Percentiles rank a stretch among this genome's conserved stretches.
phyloP scores from a whole-genome alignment of 2,329 filamentous ascomycete species.

The Epichloe brachyelytri region DNA sequence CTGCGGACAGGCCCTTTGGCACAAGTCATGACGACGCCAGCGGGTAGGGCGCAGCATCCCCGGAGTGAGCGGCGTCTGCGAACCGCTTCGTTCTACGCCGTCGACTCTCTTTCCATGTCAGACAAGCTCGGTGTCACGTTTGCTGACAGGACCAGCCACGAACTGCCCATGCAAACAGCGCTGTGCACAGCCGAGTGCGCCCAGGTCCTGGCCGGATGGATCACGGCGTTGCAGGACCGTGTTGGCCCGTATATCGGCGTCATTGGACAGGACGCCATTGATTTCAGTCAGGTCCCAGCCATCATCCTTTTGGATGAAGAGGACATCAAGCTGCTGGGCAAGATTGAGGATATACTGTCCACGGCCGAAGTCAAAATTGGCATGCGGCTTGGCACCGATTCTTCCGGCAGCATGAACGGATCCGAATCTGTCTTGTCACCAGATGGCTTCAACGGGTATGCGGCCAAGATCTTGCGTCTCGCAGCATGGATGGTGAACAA shows the following conservation, averaged over 20 bases:
- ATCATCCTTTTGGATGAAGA: conserved; percentile 89
- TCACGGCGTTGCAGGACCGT: conserved; percentile 82
- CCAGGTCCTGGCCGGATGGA: conserved; percentile 89
- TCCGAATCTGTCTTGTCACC: conserved; percentile 40
- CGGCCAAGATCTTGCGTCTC: conserved; percentile 69
- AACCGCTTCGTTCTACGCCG: conserved; percentile 91
- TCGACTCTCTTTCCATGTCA: conserved; percentile 79
- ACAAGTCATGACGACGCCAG: conserved; percentile 7
- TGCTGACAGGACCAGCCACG: conserved; percentile 68
- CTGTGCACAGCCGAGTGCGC: conserved; percentile 91
- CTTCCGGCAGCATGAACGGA: conserved; percentile 33
- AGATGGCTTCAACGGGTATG: conserved; percentile 59
- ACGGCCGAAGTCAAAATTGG: conserved; percentile 72
- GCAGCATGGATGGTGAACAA: conserved; percentile 81
- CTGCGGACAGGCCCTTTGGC: conserved; percentile 6
- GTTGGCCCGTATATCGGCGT: conserved; percentile 84
- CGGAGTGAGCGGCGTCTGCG: conserved; percentile 78
- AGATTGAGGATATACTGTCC: conserved; percentile 66
- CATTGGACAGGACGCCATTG: conserved; percentile 69
- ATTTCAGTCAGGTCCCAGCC: conserved; percentile 66
- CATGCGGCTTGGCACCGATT: conserved; percentile 9
- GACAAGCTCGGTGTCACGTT: conserved; percentile 78
- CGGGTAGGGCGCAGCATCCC: conserved; percentile 33
- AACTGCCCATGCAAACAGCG: conserved; percentile 79
- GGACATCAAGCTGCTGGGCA: conserved; percentile 71